These are phyloP conservation scores for Plasmodium malariae DNA, from an alignment of 169 alveolate genomes.

Conservation along the genomic window DNA sequence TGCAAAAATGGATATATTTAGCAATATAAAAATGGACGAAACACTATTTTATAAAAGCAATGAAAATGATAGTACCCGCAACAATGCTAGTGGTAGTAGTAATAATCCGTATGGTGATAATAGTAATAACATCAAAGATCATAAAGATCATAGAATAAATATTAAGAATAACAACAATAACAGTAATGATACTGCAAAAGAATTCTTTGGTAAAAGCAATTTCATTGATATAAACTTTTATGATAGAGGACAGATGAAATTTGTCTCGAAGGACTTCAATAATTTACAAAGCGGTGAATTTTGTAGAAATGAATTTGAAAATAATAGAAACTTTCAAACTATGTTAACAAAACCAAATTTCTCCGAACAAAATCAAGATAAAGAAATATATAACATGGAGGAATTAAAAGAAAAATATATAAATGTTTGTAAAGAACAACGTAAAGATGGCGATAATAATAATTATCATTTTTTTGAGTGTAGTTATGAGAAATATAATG, in stretches of 20 bases:
- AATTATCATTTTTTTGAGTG: constrained; percentile 19
- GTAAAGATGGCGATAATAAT: constrained; percentile 13
- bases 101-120: background rate
- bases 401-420: constrained; percentile 54
- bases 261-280: constrained; percentile 19
- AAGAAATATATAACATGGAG: constrained; percentile 14
- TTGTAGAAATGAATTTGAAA: background rate
- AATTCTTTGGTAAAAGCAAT: constrained; percentile 21
- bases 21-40: constrained; percentile 45
- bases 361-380: constrained; percentile 4
- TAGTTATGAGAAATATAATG: constrained; percentile 25
- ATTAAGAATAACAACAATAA: background rate
- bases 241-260: constrained; percentile 15
- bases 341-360: constrained; percentile 10
- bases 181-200: constrained; percentile 6
- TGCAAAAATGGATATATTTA: constrained; percentile 37
- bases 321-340: constrained; percentile 8
- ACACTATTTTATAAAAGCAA: background rate
- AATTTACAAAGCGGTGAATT: constrained; percentile 14
- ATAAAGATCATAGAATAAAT: background rate
- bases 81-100: background rate
- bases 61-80: background rate
- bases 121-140: background rate
- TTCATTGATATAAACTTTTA: constrained; percentile 20
- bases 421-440: constrained; percentile 19